Percentiles rank a stretch among this genome's conserved stretches.
phyloP scores from a whole-genome alignment of 1,284 basidiomycete species.

The Amylostereum areolatum region DNA sequence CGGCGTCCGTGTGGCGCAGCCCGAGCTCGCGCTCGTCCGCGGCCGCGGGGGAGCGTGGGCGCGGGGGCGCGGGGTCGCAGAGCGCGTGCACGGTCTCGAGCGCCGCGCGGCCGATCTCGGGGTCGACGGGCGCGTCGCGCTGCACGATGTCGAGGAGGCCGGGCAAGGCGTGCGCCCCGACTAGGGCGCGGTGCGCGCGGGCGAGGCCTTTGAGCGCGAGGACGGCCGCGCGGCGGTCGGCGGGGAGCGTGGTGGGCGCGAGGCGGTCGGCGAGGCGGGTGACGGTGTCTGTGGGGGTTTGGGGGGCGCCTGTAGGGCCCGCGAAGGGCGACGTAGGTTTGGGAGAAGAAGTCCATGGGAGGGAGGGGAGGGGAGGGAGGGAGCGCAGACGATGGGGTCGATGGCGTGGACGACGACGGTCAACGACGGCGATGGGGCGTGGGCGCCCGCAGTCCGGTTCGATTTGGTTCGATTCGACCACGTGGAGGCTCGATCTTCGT shows the following conservation, averaged over 20 bases:
- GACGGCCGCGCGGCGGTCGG: constrained; percentile 89
- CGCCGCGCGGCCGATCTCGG: constrained; percentile 86
- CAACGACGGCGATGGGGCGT: too few species aligned
- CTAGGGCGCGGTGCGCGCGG: constrained; percentile 86
- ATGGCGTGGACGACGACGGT: too few species aligned
- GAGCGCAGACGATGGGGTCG: too few species aligned
- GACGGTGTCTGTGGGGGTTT: constrained; percentile 83
- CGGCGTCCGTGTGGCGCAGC: constrained; percentile 65
- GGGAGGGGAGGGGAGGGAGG: too few species aligned
- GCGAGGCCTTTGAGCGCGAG: constrained; percentile 88
- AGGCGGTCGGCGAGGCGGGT: constrained; percentile 84
- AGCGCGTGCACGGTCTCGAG: constrained; percentile 80
- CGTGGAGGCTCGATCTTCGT: too few species aligned
- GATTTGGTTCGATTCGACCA: too few species aligned
- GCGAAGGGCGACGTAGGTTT: constrained; percentile 75
- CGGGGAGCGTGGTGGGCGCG: constrained; percentile 77
- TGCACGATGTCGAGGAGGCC: constrained; percentile 77
- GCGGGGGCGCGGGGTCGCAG: constrained; percentile 65
- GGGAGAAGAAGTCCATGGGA: constrained; percentile 73
- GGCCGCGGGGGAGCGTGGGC: constrained; percentile 19
- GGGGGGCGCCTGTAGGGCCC: constrained; percentile 70
- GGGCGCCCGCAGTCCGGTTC: too few species aligned
- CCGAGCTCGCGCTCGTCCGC: constrained; percentile 54
- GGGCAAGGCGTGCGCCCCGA: constrained; percentile 70
- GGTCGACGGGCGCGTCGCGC: constrained; percentile 84